phyloP scores from a whole-genome alignment of 2,329 filamentous ascomycete species.

The Pezicula rhizophila region DNA sequence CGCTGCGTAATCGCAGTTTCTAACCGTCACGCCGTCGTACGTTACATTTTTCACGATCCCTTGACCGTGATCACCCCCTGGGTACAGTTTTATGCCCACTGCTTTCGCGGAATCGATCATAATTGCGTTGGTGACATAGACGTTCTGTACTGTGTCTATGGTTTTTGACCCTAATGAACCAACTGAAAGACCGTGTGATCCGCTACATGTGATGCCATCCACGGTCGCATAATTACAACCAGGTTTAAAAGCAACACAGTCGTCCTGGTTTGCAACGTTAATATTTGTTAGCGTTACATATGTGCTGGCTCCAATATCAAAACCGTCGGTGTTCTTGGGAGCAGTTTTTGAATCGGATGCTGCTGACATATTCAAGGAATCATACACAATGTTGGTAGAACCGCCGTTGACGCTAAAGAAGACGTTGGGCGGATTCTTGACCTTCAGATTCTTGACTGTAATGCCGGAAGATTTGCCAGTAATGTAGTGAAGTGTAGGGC shows the following conservation, averaged over 20 bases:
- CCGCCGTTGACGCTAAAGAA: constrained; percentile 35
- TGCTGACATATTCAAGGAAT: constrained; percentile 32
- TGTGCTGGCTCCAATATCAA: constrained; percentile 39
- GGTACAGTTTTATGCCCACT: constrained; percentile 40
- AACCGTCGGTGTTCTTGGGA: constrained; percentile 49
- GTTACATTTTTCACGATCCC: constrained; percentile 37
- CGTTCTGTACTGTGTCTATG: constrained; percentile 37
- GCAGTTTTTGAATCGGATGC: constrained; percentile 31
- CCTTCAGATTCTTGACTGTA: constrained; percentile 29
- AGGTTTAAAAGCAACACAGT: constrained; percentile 52
- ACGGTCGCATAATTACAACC: constrained; percentile 40
- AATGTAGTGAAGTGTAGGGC: constrained; percentile 38
- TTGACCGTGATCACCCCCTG: constrained; percentile 31
- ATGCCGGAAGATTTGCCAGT: constrained; percentile 32
- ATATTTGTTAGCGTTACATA: constrained; percentile 43
- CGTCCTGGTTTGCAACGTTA: constrained; percentile 50
- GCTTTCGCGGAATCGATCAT: constrained; percentile 39
- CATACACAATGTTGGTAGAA: constrained; percentile 30
- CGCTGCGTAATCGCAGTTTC: constrained; percentile 35
- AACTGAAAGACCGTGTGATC: constrained; percentile 41
- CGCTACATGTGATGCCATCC: constrained; percentile 36
- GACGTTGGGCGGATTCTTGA: constrained; percentile 39
- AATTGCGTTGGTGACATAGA: constrained; percentile 33
- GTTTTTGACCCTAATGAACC: constrained; percentile 35
- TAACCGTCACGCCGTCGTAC: constrained; percentile 31